Evolutionary conservation across 2,329 filamentous ascomycete genomes (phyloP).

Genomic region (Didymella pomorum): DNA sequence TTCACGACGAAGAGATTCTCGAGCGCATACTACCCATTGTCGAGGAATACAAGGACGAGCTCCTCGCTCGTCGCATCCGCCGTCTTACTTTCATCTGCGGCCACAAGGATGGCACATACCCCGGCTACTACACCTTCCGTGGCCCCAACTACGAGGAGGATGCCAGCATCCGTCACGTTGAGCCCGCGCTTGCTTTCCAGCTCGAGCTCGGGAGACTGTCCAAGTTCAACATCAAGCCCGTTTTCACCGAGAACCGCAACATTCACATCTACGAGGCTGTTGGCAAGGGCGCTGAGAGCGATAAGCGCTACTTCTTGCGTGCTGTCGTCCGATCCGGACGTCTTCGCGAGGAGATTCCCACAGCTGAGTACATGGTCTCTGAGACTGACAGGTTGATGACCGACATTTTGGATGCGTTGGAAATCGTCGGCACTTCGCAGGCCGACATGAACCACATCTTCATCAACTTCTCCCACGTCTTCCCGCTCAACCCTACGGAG

Average conservation of each 20-base stretch:
- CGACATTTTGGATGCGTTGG: conserved; percentile 95
- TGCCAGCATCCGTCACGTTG: conserved; percentile 93
- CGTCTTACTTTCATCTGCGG: conserved; percentile 97
- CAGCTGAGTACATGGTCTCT: conserved; percentile 97
- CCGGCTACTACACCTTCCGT: conserved; percentile 98
- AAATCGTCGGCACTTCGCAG: conserved; percentile 99
- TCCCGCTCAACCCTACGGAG: conserved; percentile 87
- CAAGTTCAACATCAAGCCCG: conserved; percentile 97
- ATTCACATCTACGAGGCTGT: conserved; percentile 98
- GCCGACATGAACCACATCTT: conserved; percentile 99
- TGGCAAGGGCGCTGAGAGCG: conserved; percentile 92
- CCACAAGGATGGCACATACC: conserved; percentile 91
- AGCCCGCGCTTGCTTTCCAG: conserved; percentile 97
- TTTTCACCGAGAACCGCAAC: conserved; percentile 99
- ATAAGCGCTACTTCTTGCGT: conserved; percentile 98
- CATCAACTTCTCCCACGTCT: conserved; percentile 98
- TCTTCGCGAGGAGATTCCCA: conserved; percentile 95
- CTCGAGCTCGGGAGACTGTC: conserved; percentile 91
- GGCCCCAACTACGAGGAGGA: conserved; percentile 90
- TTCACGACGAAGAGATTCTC: conserved; percentile 82
- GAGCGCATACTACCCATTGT: conserved; percentile 78
- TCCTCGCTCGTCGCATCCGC: conserved; percentile 81
- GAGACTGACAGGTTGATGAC: conserved; percentile 97
- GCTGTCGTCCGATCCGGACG: conserved; percentile 93
- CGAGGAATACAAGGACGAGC: conserved; percentile 81